Percentiles rank a stretch among this genome's conserved stretches.
Conservation (phyloP, 192 early-diverging fungal genomes). For the Coemansia sp. region DNA sequence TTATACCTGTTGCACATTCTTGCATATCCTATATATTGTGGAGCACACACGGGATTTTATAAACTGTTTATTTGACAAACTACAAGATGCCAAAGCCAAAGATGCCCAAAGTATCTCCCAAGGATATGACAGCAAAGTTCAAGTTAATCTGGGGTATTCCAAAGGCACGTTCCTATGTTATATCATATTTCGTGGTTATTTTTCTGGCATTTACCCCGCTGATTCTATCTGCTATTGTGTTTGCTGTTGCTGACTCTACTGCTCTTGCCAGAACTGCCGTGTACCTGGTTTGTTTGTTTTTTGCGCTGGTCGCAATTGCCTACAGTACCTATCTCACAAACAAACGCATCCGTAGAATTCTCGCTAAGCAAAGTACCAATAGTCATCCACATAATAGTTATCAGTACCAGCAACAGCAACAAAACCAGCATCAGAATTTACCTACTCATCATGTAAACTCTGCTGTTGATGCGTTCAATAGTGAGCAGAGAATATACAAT, state of each 20-base stretch:
- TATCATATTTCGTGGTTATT: constrained; percentile 1
- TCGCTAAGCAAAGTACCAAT: constrained; percentile 4
- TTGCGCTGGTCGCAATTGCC: constrained; percentile 23
- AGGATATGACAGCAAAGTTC: background rate
- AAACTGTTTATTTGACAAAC: no score
- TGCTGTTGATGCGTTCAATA: constrained; percentile 25
- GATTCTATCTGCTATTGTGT: constrained; percentile 29
- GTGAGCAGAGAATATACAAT: constrained; percentile 23
- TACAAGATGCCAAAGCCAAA: no score
- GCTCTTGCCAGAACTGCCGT: constrained; percentile 21
- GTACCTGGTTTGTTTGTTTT: constrained; percentile 16
- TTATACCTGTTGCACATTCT: no score
- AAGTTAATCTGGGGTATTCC: constrained; percentile 5
- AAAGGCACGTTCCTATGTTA: constrained; percentile 5
- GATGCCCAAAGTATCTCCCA: background rate
- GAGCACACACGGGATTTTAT: no score
- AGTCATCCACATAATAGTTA: no score
- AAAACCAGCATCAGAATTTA: background rate
- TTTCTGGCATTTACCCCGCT: constrained; percentile 25
- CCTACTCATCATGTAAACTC: constrained; percentile 7
- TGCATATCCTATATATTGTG: no score
- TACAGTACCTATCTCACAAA: constrained; percentile 17
- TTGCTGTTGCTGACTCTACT: constrained; percentile 22
- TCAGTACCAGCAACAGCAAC: background rate
- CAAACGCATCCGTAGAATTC: constrained; percentile 5